Evolutionary conservation across 164 flowering plant species (phyloP), one percentile per base, ranked within the genome.

Genomic region (Chimonanthus praecox): DNA sequence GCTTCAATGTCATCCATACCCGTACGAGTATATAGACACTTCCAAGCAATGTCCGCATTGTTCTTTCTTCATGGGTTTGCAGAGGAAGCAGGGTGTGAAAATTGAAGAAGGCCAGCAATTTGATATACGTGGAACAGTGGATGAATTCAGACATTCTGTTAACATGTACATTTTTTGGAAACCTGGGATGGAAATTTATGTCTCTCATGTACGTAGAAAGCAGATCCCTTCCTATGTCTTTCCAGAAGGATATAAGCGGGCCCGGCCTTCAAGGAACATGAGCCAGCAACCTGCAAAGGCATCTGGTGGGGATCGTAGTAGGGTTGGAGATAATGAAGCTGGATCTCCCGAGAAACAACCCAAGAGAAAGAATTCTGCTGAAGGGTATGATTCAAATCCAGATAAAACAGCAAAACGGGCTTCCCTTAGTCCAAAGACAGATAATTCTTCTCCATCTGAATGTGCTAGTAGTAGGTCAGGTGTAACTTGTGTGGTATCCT

Each of bases 1-100:
- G 87, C 77, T 96, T 85, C 97, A 90, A 75, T 94, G 98, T 78
- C 99, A 96, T 84, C 99, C 98, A 48, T 88, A 89, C 77, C 99
- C 98, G 4, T 83, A 82, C 76, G 94, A 96, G 61, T 92, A 88
- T 72, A 72, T 78, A 4, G 97, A 94, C 71, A 75, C 81, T 3
- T 85, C 90, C 45, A 88, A 84, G 77, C 88, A 80, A 71, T 87
- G 90, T 76, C 74, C 89, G 33, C 92, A 96, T 80, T 83, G 87
- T 82, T 88, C 94, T 2, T 96, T 89, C 71, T 96, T 90, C 72
- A 87, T 96, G 97, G 99, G 99, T 20, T 86, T 96, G 82, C 98
- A 91, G 78, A 85, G 97, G 81, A 92, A 88, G 71, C 85, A 88
- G 77, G 99, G 98, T 18, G 90, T 81, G 60, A 74, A 58, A 72